phyloP scores from a whole-genome alignment of 2,329 filamentous ascomycete species.

The Sporothrix euskadiensis region DNA sequence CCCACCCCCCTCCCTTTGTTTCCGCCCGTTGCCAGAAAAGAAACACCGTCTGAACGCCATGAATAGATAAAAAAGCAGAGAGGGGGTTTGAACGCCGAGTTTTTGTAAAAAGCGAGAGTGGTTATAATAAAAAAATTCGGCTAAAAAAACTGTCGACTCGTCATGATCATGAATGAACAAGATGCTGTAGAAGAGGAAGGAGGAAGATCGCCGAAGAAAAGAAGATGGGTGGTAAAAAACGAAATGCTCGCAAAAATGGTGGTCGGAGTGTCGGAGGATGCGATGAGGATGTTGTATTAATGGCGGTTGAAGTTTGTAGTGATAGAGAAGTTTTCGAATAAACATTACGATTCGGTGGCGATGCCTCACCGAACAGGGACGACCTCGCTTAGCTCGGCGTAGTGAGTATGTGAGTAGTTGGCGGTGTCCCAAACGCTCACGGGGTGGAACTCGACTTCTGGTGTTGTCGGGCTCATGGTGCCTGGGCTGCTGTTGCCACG shows the following conservation, averaged over 20 bases:
- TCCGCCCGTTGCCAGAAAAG: conserved; percentile 12
- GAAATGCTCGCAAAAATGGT: conserved; percentile 4
- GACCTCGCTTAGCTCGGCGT: conserved; percentile 21
- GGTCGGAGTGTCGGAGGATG: background rate
- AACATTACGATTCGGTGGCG: conserved; percentile 17
- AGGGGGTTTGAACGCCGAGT: conserved; percentile 1
- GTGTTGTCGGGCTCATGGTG: conserved; percentile 52
- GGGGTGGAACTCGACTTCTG: conserved; percentile 45
- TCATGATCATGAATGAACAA: conserved; percentile 21
- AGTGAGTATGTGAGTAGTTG: conserved; percentile 32
- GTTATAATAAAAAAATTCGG: conserved; percentile 2
- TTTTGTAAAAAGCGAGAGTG: background rate
- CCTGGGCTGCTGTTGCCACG: conserved; percentile 53
- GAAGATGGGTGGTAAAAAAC: background rate
- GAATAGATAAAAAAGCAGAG: background rate
- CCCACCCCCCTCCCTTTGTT: background rate
- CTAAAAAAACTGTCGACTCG: conserved; percentile 8
- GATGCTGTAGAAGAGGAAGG: conserved; percentile 9
- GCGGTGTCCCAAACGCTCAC: conserved; percentile 44
- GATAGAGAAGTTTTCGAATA: conserved; percentile 6
- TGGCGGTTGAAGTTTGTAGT: background rate
- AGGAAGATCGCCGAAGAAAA: conserved; percentile 11
- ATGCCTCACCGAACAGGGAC: conserved; percentile 23
- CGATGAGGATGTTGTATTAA: background rate
- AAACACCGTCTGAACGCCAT: conserved; percentile 17